Evolutionary conservation across 805 yeast genomes (phyloP), one percentile per base, ranked within the genome.

Genomic region (Ogataea trehalophila): DNA sequence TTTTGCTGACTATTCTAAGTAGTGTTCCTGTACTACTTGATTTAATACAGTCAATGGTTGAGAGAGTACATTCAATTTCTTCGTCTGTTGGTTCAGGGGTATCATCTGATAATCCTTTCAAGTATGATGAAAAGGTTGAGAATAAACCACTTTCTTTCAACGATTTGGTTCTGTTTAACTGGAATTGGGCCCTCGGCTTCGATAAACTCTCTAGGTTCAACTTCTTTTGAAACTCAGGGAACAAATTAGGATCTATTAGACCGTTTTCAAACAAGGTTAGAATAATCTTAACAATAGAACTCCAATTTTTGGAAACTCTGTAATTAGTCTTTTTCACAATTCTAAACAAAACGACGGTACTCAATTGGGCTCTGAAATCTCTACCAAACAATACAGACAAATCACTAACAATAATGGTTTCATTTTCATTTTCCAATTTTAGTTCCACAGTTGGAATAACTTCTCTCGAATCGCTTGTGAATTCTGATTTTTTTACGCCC

Each of bases 31-130:
- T 68, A 43, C 78, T 77, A 52, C 94, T 81, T 0, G 92, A 80
- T 44, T 79, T 79, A 44, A 92, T 74, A 62, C 97, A 92, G 55
- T 91, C 96, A 39, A 85, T 69, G 0, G 97, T 86, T 5, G 89
- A 83, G 14, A 85, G 65, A 0, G 98, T 87, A 5, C 87, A 78
- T 53, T 90, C 96, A 43, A 94, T 84, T 56, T 92, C 97, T 59
- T 88, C 96, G 47, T 87, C 95, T 2, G 95, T 79, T 13, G 99
- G 99, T 64, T 92, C 98, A 0, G 85, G 83, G 4, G 87, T 81
- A 45, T 88, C 95, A 58, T 90, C 97, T 1, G 85, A 73, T 48
- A 83, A 79, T 17, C 97, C 94, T 53, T 94, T 87, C 66, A 94
- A 76, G 59, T 90, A 92, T 0, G 96, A 88, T 1, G 97, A 90